A percentile compares a stretch with the other conserved stretches of the same genome.
These are phyloP conservation scores for Chlamydomonas reinhardtii DNA, from an alignment of 163 green algal genomes.

Conservation along the genomic window DNA sequence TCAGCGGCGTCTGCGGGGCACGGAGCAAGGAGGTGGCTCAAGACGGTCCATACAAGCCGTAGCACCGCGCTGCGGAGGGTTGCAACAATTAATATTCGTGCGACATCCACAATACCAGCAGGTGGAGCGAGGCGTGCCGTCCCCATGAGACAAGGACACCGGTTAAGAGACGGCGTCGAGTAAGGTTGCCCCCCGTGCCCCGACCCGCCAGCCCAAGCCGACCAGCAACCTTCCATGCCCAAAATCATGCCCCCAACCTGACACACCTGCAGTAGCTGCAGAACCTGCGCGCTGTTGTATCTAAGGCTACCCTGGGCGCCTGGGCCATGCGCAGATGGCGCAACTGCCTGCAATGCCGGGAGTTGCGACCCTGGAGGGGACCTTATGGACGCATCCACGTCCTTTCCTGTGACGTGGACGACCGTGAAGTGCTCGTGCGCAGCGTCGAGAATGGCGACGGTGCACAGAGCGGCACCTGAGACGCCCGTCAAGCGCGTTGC, in stretches of 20 bases:
- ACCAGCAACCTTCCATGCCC: not conserved
- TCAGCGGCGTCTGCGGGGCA: not conserved
- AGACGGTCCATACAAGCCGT: no score
- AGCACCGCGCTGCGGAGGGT: no score
- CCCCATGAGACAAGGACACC: no score
- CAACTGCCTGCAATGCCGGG: constrained; percentile 5
- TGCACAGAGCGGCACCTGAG: constrained; percentile 8
- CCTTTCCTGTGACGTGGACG: constrained; percentile 18
- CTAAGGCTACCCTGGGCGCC: not conserved
- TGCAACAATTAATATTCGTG: no score
- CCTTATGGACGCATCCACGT: not conserved
- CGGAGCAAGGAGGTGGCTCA: no score
- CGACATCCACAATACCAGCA: no score
- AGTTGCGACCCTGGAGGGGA: constrained; percentile 12
- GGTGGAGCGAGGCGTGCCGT: no score
- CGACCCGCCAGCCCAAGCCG: not conserved
- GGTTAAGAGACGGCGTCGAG: no score
- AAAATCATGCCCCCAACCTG: not conserved
- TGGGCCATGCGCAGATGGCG: not conserved
- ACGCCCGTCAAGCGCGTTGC: not conserved
- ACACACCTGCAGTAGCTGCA: constrained; percentile 40
- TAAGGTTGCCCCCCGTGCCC: not conserved
- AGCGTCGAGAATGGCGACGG: constrained; percentile 3
- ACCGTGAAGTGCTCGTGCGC: constrained; percentile 24
- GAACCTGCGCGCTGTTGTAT: constrained; percentile 41